Percentiles rank a stretch among this genome's conserved stretches.
Conservation (phyloP, 495 filamentous ascomycete species). For the Xylaria scruposa region DNA sequence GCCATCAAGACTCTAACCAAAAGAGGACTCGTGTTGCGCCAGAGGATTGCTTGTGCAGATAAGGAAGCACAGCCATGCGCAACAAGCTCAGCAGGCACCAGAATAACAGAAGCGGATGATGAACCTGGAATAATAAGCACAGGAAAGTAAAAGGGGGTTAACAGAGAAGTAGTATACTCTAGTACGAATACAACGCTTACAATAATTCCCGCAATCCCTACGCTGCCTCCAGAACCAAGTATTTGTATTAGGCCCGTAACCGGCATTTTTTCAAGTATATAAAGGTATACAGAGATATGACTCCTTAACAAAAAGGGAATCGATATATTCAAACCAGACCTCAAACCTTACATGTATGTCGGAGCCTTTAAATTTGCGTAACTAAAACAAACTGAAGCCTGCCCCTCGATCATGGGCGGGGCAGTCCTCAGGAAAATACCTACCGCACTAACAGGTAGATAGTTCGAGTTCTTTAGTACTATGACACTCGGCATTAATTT, state of each 20-base stretch:
- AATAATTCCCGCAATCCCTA: no score
- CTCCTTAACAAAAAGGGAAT: neutral
- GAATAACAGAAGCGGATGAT: neutral
- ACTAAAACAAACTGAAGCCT: neutral
- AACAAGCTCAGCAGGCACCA: neutral
- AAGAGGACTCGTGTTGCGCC: neutral
- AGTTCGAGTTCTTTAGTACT: no score
- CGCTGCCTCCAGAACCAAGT: no score
- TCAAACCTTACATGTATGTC: neutral
- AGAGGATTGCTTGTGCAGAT: neutral
- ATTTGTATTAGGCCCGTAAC: no score
- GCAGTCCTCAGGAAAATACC: neutral
- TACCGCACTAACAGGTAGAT: no score
- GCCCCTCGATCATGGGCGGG: neutral
- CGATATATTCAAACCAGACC: neutral
- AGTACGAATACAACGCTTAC: no score
- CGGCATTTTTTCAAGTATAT: no score
- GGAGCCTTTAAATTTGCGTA: no score
- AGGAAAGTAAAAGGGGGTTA: neutral
- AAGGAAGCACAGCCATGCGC: neutral
- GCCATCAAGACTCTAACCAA: neutral
- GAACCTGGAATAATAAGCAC: neutral
- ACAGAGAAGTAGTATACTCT: no score
- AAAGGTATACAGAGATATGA: no score
- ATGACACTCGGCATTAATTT: neutral